Base-by-base conservation (phyloP, 2,329 filamentous ascomycete species). In the Diplocarpon rosae region DNA sequence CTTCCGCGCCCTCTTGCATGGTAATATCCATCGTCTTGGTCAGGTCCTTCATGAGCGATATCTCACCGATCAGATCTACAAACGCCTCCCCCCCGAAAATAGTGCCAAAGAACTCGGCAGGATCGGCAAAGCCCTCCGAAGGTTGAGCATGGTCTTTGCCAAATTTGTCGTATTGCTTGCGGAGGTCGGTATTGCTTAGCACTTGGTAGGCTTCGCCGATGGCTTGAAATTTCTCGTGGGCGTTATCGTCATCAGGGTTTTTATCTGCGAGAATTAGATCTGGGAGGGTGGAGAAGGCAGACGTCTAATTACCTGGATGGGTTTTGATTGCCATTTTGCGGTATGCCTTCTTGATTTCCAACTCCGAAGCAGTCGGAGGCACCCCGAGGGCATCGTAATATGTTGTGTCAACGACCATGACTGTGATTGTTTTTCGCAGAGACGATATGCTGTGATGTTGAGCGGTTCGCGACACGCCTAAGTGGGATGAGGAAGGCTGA, bases 1-100 rank as follows among this genome's bases (percentile, higher is more conserved):
- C 45, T 50, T 82, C 78, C 54, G 84, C 82, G 57, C 87, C 85
- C 63, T 79, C 80, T 45, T 85, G 73, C 80, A 88, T 90, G 15
- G 87, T 89, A 55, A 98, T 96, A 59, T 98, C 92, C 90, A 98
- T 96, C 36, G 89, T 95, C 59, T 88, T 87, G 14, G 90, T 96
- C 43, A 98, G 74, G 61, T 98, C 92, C 70, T 95, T 96, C 85
- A 98, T 95, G 46, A 98, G 78, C 40, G 86, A 92, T 56, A 98
- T 95, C 72, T 98, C 92, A 55, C 92, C 92, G 60, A 98, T 96
- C 73, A 92, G 87, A 69, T 98, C 90, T 49, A 83, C 73, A 60
- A 98, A 98, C 11, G 90, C 88, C 58, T 95, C 90, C 49, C 92
- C 92, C 56, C 92, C 92, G 62, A 98, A 98, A 57, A 98, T 98